Evolutionary conservation across 306 rosid genomes (phyloP).

Genomic region (Ammopiptanthus mongolicus): DNA sequence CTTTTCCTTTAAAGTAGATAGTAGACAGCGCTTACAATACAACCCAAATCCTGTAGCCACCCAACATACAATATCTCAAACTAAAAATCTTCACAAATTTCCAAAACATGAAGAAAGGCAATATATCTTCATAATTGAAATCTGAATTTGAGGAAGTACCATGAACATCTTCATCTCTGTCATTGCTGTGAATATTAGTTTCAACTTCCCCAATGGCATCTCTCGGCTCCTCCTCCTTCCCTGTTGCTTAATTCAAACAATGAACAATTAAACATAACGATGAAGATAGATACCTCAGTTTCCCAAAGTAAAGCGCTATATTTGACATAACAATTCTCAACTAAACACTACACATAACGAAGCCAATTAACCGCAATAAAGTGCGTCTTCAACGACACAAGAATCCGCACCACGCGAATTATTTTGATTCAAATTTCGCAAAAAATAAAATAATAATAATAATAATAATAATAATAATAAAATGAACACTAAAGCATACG

Average conservation of each 20-base stretch:
- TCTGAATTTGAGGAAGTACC: not conserved
- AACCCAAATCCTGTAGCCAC: not conserved
- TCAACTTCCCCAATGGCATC: not conserved
- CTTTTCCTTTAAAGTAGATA: not conserved
- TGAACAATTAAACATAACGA: too few relatives aligned
- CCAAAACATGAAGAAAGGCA: not conserved
- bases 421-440: not conserved
- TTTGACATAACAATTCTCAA: not conserved
- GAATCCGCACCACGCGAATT: not conserved
- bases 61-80: not conserved
- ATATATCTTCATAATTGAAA: not conserved
- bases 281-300: not conserved
- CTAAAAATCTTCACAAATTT: not conserved
- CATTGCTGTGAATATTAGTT: not conserved
- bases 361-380: not conserved
- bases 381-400: not conserved
- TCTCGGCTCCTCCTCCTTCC: not conserved
- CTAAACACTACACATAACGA: not conserved
- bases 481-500: not conserved
- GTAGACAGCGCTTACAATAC: not conserved
- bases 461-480: too few relatives aligned
- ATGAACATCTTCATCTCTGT: not conserved
- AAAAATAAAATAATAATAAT: not conserved
- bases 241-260: not conserved
- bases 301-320: not conserved